Conservation (phyloP, 2,329 filamentous ascomycete species). For the Daldinia eschscholtzii region DNA sequence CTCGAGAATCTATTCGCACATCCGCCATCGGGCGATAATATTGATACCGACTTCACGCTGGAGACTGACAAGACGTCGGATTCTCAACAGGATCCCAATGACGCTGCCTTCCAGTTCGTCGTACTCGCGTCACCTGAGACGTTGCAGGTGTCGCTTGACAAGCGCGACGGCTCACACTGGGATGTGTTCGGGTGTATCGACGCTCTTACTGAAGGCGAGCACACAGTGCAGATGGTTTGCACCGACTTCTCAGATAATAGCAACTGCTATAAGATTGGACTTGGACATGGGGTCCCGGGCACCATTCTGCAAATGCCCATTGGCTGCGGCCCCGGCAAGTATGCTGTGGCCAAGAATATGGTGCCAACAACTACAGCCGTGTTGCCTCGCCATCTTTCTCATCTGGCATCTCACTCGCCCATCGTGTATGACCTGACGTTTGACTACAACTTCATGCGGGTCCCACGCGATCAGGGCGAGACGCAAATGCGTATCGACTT, state of each 20-base stretch:
- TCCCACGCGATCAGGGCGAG: conserved; percentile 51
- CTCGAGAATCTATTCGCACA: conserved; percentile 54
- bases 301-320: conserved; percentile 59
- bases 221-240: conserved; percentile 56
- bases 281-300: conserved; percentile 53
- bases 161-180: conserved; percentile 61
- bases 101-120: conserved; percentile 52
- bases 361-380: conserved; percentile 46
- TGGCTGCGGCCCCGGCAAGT: conserved; percentile 56
- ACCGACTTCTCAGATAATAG: conserved; percentile 51
- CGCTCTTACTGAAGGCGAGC: conserved; percentile 44
- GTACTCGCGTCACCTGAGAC: conserved; percentile 53
- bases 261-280: conserved; percentile 56
- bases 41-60: conserved; percentile 45
- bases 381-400: conserved; percentile 36
- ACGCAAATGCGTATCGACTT: conserved; percentile 57
- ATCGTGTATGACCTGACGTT: conserved; percentile 56
- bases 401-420: conserved; percentile 12
- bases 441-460: conserved; percentile 56
- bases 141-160: conserved; percentile 54
- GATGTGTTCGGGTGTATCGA: conserved; percentile 57
- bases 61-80: neutral
- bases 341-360: conserved; percentile 55
- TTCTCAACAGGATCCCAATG: conserved; percentile 44
- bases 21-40: conserved; percentile 50